Conservation (phyloP, 257 asterid genomes). For the Orobanche coerulescens region DNA sequence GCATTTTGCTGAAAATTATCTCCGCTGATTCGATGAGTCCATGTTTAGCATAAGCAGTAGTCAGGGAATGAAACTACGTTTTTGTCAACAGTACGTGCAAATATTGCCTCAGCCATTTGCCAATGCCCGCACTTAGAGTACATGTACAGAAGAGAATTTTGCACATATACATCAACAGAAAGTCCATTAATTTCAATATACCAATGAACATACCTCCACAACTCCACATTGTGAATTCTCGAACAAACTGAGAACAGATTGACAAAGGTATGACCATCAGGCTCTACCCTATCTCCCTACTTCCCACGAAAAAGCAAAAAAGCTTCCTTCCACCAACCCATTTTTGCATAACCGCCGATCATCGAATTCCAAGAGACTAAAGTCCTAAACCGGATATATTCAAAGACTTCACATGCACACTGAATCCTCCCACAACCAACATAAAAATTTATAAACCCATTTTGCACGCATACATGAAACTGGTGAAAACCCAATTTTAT, state of each 20-base stretch:
- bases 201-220: constrained; percentile 70
- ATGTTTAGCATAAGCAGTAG: constrained; percentile 46
- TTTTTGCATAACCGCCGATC: constrained; percentile 51
- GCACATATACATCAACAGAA: constrained; percentile 39
- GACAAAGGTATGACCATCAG: constrained; percentile 62
- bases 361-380: constrained; percentile 69
- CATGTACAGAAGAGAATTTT: constrained; percentile 71
- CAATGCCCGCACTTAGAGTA: constrained; percentile 73
- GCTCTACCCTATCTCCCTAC: constrained; percentile 49
- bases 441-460: constrained; percentile 52
- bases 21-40: constrained; percentile 36
- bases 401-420: constrained; percentile 51
- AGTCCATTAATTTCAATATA: constrained; percentile 36
- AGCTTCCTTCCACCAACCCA: constrained; percentile 39
- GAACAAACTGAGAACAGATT: constrained; percentile 56
- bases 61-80: constrained; percentile 53
- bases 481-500: constrained; percentile 42
- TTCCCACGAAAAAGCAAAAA: constrained; percentile 37
- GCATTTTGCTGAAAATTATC: constrained; percentile 37
- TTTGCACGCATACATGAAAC: constrained; percentile 47
- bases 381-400: constrained; percentile 34
- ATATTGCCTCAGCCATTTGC: constrained; percentile 51
- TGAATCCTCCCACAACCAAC: constrained; percentile 38
- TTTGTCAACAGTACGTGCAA: constrained; percentile 34
- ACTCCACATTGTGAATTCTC: constrained; percentile 39